Evolutionary conservation across 2,329 filamentous ascomycete genomes (phyloP).

Genomic region (Talaromyces pinophilus): DNA sequence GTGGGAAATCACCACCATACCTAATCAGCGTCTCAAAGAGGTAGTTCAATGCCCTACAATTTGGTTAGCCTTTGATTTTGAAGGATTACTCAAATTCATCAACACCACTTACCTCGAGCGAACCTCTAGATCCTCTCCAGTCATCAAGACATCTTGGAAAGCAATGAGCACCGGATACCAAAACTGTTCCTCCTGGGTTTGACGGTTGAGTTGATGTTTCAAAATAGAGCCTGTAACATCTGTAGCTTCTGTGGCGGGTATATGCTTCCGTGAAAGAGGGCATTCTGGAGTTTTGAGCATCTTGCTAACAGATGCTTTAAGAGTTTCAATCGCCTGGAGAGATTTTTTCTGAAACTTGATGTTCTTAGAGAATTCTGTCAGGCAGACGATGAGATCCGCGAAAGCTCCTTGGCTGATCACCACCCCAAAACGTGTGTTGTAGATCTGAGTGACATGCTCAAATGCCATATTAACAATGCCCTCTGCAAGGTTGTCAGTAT

Average conservation of each 20-base stretch:
- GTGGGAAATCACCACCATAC: conserved; percentile 87
- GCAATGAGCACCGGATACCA: conserved; percentile 99
- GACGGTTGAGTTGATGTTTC: conserved; percentile 68
- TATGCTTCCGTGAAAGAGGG: conserved; percentile 71
- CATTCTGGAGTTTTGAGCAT: conserved; percentile 97
- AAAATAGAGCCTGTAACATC: conserved; percentile 51
- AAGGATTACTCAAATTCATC: too few species aligned
- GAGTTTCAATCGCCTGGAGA: conserved; percentile 86
- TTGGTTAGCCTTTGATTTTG: background rate
- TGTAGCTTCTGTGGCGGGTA: conserved; percentile 46
- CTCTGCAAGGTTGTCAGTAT: conserved; percentile 54
- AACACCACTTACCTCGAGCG: conserved; percentile 59
- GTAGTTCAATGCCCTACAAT: conserved; percentile 74
- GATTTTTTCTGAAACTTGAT: conserved; percentile 98
- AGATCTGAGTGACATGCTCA: conserved; percentile 93
- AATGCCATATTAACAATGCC: conserved; percentile 95
- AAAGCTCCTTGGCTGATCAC: conserved; percentile 97
- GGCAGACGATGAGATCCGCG: conserved; percentile 89
- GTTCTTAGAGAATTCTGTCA: conserved; percentile 99
- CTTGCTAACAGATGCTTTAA: conserved; percentile 89
- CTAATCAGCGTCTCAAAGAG: conserved; percentile 91
- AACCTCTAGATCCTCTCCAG: conserved; percentile 95
- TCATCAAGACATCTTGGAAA: conserved; percentile 99
- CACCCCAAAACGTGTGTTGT: conserved; percentile 91
- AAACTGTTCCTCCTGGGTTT: conserved; percentile 93